These are phyloP conservation scores for Moniliophthora roreri DNA, from an alignment of 1,284 basidiomycete species.

Conservation along the genomic window DNA sequence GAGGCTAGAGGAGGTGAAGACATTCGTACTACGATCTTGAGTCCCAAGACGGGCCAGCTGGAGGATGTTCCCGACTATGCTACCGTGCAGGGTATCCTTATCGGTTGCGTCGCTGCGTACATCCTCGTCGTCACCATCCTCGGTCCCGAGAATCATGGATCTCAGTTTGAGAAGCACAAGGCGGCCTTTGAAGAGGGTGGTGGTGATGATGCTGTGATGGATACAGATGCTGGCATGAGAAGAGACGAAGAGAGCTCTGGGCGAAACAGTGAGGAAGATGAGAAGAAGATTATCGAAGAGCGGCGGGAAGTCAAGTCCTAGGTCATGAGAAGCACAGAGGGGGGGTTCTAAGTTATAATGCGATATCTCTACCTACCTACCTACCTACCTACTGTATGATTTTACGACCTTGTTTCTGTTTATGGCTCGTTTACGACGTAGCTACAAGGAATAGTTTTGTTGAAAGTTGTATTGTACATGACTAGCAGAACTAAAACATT, in stretches of 20 bases:
- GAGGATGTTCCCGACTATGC: conserved; percentile 78
- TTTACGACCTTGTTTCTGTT: too few species aligned
- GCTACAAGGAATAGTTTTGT: too few species aligned
- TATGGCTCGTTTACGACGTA: too few species aligned
- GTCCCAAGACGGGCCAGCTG: conserved; percentile 45
- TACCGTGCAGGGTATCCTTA: conserved; percentile 42
- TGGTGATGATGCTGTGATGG: conserved; percentile 43
- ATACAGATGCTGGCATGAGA: neutral
- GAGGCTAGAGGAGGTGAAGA: conserved; percentile 79
- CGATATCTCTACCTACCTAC: too few species aligned
- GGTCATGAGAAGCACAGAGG: too few species aligned
- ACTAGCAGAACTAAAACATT: too few species aligned
- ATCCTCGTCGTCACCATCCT: conserved; percentile 67
- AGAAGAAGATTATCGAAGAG: too few species aligned
- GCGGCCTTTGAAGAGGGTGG: conserved; percentile 78
- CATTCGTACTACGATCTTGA: conserved; percentile 56
- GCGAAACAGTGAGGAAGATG: too few species aligned
- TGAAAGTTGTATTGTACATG: too few species aligned
- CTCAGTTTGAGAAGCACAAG: conserved; percentile 83
- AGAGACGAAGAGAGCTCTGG: neutral
- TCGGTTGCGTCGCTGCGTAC: conserved; percentile 74
- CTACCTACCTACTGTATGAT: too few species aligned
- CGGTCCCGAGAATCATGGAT: conserved; percentile 80
- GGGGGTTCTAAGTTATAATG: too few species aligned
- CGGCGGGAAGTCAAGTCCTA: too few species aligned